Percentiles rank a stretch among this genome's conserved stretches.
Conservation (phyloP, 805 yeast genomes). For the Monosporozyma aerobia region DNA sequence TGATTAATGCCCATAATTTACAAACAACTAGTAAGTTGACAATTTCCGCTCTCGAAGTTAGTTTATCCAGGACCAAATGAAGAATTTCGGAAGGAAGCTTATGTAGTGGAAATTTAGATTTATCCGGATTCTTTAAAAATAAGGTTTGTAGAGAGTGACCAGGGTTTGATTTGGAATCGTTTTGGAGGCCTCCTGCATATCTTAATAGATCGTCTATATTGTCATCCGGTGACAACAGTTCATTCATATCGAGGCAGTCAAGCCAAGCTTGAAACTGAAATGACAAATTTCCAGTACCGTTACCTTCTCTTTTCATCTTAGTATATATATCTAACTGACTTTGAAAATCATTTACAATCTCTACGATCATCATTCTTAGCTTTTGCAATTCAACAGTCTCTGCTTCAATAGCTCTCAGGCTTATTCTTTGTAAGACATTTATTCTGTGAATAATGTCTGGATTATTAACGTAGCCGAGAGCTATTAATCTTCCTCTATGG, state of each 20-base stretch:
- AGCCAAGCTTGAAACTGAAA: slow-evolving; percentile 19
- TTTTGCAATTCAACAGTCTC: slow-evolving; percentile 26
- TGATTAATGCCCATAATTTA: slow-evolving; percentile 67
- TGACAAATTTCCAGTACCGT: slow-evolving; percentile 17
- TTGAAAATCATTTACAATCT: slow-evolving; percentile 22
- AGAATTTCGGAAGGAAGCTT: slow-evolving; percentile 47
- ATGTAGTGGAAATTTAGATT: slow-evolving; percentile 20
- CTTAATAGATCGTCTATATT: slow-evolving; percentile 15
- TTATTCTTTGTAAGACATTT: slow-evolving; percentile 23
- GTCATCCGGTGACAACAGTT: slow-evolving; percentile 12
- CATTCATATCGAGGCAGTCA: slow-evolving; percentile 17
- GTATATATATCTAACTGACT: slow-evolving; percentile 18
- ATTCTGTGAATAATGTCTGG: slow-evolving; percentile 14
- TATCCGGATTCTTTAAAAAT: background rate
- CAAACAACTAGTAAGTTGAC: slow-evolving; percentile 63
- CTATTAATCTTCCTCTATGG: slow-evolving; percentile 16
- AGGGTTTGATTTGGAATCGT: background rate
- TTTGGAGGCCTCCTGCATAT: slow-evolving; percentile 6
- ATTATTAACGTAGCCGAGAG: slow-evolving; percentile 11
- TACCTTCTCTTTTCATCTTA: slow-evolving; percentile 12
- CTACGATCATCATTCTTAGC: slow-evolving; percentile 16
- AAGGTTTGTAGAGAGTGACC: background rate
- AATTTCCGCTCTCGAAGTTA: slow-evolving; percentile 51
- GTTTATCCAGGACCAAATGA: slow-evolving; percentile 54
- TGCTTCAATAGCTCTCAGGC: slow-evolving; percentile 26